Evolutionary conservation across 768 basidiomycete genomes (phyloP).

Genomic region (Boletus vinaceobasis): DNA sequence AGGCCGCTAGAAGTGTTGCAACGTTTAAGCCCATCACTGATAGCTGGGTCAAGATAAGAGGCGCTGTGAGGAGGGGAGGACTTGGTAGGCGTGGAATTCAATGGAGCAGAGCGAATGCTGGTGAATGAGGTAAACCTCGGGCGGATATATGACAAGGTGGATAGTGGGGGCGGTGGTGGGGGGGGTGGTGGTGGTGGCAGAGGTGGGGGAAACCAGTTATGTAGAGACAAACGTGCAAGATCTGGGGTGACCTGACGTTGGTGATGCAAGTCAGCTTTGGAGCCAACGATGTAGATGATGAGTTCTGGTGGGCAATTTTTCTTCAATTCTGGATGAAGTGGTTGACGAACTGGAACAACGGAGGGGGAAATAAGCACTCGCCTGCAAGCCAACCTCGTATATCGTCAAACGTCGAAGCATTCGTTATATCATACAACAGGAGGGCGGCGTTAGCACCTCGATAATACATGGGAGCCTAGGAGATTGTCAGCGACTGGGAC

Average conservation of each 20-base stretch:
- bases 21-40: slow-evolving; percentile 50
- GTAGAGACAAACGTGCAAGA: slow-evolving; percentile 76
- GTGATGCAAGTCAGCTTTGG: slow-evolving; percentile 78
- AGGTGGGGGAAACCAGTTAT: slow-evolving; percentile 86
- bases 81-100: slow-evolving; percentile 41
- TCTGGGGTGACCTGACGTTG: slow-evolving; percentile 78
- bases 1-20: slow-evolving; percentile 48
- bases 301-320: slow-evolving; percentile 86
- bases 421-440: slow-evolving; percentile 93
- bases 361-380: slow-evolving; percentile 29
- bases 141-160: slow-evolving; percentile 36
- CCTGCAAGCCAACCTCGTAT: slow-evolving; percentile 91
- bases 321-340: slow-evolving; percentile 63
- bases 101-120: slow-evolving; percentile 60
- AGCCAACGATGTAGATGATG: slow-evolving; percentile 92
- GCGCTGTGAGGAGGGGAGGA: slow-evolving; percentile 55
- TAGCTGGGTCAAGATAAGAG: slow-evolving; percentile 60
- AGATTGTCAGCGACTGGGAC: slow-evolving; percentile 14
- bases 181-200: slow-evolving; percentile 63
- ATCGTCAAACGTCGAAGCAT: slow-evolving; percentile 83
- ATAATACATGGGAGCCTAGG: slow-evolving; percentile 93
- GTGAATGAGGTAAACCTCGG: slow-evolving; percentile 38
- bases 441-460: slow-evolving; percentile 93
- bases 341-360: not conserved
- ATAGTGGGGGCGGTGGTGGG: slow-evolving; percentile 49